Evolutionary conservation across 139 green algal genomes (phyloP), one percentile per base, ranked within the genome.

Genomic region (Parachlorella kessleri): DNA sequence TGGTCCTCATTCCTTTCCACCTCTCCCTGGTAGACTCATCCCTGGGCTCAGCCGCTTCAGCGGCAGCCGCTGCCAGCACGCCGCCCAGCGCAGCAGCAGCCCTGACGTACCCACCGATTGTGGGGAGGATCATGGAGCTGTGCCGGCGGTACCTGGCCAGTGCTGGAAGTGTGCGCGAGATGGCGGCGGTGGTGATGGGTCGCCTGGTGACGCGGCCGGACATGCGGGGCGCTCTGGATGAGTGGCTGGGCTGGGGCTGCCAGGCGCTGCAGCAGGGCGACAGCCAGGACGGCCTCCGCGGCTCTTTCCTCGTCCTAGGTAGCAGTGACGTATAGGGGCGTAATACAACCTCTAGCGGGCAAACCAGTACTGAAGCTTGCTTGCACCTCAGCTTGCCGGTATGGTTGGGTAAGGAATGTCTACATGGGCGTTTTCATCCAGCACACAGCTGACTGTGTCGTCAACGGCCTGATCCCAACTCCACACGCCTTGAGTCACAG

Each of bases 1-100:
- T 99, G 32, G 92, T 95, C 38, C 88, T 98, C 8, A 90, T 97
- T 7, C 97, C 97, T 26, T 99, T 99, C 79, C 91, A 98, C 84
- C 88, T 99, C 26, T 71, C 86, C 26, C 91, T 88, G 1, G 72
- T 99, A 6, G 96, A 99, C 79, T 86, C 84, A 32, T 82, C 76
- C 30, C 35, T 87, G n/a, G 30, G 69, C 0, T 18, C 24, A 59
- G n/a, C 32, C 33, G 53, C 71, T 1, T 8, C 10, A n/a, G 1
- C 30, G n/a, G 70, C 70, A 81, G 64, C 70, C 28, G 42, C n/a
- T 0, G 42, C 38, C 35, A 30, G n/a, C 26, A 41, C 42, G 48
- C 42, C 36, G 23, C 69, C 14, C 54, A 80, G 3, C 79, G 14
- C 30, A 38, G 37, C 28, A 55, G 74, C 79, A 28, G 55, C 40